Conservation (phyloP, 306 rosid genomes). For the Abrus precatorius region DNA sequence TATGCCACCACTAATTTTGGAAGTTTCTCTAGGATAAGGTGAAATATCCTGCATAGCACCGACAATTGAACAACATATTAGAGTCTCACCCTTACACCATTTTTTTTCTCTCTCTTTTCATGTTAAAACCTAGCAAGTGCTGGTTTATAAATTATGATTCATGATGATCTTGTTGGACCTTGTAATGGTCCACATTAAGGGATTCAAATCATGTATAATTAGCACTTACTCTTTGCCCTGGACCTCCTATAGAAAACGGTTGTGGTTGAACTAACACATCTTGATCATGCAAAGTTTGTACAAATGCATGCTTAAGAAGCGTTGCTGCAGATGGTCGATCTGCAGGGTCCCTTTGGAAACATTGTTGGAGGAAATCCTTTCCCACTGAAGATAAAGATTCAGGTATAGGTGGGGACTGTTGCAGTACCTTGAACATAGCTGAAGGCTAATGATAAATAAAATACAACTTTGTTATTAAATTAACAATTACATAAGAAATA, state of each 20-base stretch:
- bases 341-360: conserved; percentile 73
- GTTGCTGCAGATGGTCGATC: conserved; percentile 64
- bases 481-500: not conserved
- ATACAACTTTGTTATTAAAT: conserved; percentile 6
- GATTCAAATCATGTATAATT: not conserved
- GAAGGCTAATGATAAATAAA: conserved; percentile 61
- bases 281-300: conserved; percentile 53
- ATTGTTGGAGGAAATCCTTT: conserved; percentile 66
- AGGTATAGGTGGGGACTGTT: conserved; percentile 65
- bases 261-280: conserved; percentile 38
- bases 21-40: conserved; percentile 39
- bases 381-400: conserved; percentile 69
- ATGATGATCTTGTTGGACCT: conserved; percentile 15
- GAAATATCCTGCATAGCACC: conserved; percentile 50
- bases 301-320: conserved; percentile 73
- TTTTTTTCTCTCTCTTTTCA: not conserved
- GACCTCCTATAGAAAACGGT: conserved; percentile 46
- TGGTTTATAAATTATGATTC: not conserved
- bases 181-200: not conserved
- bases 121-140: not conserved
- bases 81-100: not conserved
- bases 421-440: conserved; percentile 80
- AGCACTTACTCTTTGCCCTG: conserved; percentile 54
- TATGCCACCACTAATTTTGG: conserved; percentile 22
- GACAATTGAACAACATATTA: conserved; percentile 18